Evolutionary conservation across 768 basidiomycete genomes (phyloP), one percentile per base, ranked within the genome.

Genomic region (Pulveroboletus frians): DNA sequence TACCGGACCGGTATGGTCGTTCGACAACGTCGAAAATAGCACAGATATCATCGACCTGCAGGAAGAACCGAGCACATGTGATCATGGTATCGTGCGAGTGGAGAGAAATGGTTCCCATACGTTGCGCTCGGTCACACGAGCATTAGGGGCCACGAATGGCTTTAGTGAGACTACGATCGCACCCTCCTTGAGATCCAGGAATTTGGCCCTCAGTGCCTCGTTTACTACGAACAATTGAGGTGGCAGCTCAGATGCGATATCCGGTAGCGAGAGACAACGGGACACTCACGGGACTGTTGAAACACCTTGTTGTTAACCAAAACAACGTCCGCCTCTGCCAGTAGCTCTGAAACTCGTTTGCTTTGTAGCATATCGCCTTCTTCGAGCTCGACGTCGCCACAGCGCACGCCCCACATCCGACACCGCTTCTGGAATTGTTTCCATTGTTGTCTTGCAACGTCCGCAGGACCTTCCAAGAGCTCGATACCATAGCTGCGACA

Each of bases 151-250:
- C 48, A 93, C 84, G 54, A 91, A 96, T 1, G 92, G 91, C 50
- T 85, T 82, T 15, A 99, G 71, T 17, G 90, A 92, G 32, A 98
- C 80, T 40, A 99, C 88, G 41, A 84, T 84, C 0, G 93, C 92
- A 17, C 91, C 90, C 51, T 95, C 91, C 62, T 92, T 96, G 51
- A 98, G 73, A 62, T 99, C 96, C 47, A 99, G 73, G 69, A 98
- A 98, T 61, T 92, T 87, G 26, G 88, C 84, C 39, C 88, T 77
- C 14, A 99, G 71, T 1, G 84, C 80, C 61, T 91, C 89, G 66
- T 97, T 98, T 52, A 98, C 88, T 91, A 49, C 10, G 35, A 39
- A 15, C 11, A 30, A 23, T 50, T 29, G 46, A 17, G 54, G 39
- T 51, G 42, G 35, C 18, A 11, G 31, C 5, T 43, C 17, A 44